phyloP scores from a whole-genome alignment of 148 eudicot species.

The Linanthus parryae region DNA sequence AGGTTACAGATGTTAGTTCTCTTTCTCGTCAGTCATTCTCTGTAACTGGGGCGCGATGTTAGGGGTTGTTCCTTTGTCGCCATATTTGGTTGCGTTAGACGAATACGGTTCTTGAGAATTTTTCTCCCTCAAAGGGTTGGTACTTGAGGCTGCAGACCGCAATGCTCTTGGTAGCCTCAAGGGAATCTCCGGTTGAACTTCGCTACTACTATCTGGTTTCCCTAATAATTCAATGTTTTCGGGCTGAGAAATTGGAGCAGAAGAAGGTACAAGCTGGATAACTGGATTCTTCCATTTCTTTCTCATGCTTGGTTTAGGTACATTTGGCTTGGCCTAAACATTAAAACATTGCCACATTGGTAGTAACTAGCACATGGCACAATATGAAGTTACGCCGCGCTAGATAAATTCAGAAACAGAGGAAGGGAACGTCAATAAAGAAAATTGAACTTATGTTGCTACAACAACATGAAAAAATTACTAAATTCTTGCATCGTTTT shows the following conservation, averaged over 20 bases:
- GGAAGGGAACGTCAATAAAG: too few species aligned
- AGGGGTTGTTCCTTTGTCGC: constrained; percentile 35
- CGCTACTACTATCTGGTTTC: constrained; percentile 27
- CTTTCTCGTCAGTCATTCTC: constrained; percentile 46
- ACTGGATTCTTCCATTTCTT: constrained; percentile 80
- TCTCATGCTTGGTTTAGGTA: constrained; percentile 49
- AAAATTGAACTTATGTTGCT: too few species aligned
- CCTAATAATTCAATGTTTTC: constrained; percentile 30
- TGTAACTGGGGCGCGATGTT: constrained; percentile 39
- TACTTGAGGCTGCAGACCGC: constrained; percentile 51
- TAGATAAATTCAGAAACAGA: too few species aligned
- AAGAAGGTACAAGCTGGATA: constrained; percentile 73
- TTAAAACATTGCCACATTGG: background rate
- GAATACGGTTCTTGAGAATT: constrained; percentile 50
- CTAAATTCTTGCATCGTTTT: too few species aligned
- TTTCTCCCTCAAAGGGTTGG: constrained; percentile 51
- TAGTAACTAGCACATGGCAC: too few species aligned
- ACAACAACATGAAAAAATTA: too few species aligned
- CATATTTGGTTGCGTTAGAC: constrained; percentile 28
- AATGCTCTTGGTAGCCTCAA: constrained; percentile 66
- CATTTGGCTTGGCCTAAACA: constrained; percentile 56
- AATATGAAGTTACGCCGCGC: too few species aligned
- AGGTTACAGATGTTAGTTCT: constrained; percentile 45
- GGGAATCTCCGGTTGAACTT: constrained; percentile 35
- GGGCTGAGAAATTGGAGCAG: constrained; percentile 34